These are phyloP conservation scores for Linanthus parryae DNA, from an alignment of 148 eudicot species.

Conservation along the genomic window DNA sequence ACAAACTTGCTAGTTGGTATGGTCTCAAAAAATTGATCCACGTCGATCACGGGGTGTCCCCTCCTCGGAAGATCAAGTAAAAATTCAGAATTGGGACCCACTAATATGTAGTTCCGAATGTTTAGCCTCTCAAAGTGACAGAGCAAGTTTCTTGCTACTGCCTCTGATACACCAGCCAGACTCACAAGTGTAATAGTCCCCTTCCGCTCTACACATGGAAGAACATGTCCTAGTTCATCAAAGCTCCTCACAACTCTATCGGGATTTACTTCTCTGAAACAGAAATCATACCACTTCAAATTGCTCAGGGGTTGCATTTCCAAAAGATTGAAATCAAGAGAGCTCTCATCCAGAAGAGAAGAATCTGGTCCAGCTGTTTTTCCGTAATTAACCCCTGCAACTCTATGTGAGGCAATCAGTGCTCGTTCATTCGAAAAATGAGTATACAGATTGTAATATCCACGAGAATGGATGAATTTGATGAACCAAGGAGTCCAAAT, in stretches of 20 bases:
- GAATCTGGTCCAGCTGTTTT: conserved; percentile 95
- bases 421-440: conserved; percentile 72
- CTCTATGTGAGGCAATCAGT: conserved; percentile 82
- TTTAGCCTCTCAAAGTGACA: conserved; percentile 81
- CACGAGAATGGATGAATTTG: conserved; percentile 68
- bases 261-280: conserved; percentile 71
- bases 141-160: conserved; percentile 48
- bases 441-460: conserved; percentile 83
- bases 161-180: conserved; percentile 32
- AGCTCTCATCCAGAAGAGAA: conserved; percentile 39
- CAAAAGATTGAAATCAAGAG: conserved; percentile 33
- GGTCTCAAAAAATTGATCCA: conserved; percentile 35
- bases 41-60: conserved; percentile 73
- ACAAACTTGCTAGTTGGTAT: conserved; percentile 21
- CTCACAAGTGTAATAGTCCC: conserved; percentile 54
- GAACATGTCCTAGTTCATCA: conserved; percentile 39
- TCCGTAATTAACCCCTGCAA: conserved; percentile 90
- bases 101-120: conserved; percentile 56
- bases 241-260: conserved; percentile 46
- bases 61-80: conserved; percentile 71
- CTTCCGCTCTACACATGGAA: conserved; percentile 46
- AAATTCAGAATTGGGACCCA: conserved; percentile 51
- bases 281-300: conserved; percentile 85
- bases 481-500: conserved; percentile 99
- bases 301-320: conserved; percentile 51